A percentile compares a stretch with the other conserved stretches of the same genome.
Evolutionary conservation across 2,329 filamentous ascomycete genomes (phyloP).

Genomic region (Sclerotinia subarctica): DNA sequence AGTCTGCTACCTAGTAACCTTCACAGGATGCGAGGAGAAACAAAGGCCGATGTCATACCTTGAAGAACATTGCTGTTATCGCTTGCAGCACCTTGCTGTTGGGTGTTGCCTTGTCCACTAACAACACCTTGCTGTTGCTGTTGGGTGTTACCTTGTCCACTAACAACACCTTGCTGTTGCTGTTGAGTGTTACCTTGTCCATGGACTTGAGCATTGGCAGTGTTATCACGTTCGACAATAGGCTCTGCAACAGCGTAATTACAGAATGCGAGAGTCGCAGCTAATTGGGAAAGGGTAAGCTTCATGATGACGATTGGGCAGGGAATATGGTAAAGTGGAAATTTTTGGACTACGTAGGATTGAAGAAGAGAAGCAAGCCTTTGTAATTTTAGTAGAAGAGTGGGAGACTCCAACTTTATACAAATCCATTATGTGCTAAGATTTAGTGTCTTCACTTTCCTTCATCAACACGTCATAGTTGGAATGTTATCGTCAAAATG

Average conservation of each 20-base stretch:
- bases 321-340: background rate
- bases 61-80: background rate
- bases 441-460: background rate
- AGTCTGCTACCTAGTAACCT: background rate
- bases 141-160: background rate
- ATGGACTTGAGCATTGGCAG: background rate
- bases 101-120: background rate
- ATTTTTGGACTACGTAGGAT: background rate
- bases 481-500: background rate
- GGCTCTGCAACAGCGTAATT: background rate
- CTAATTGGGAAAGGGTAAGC: background rate
- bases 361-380: background rate
- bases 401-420: background rate
- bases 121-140: no score
- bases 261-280: background rate
- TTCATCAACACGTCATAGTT: background rate
- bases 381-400: accelerated
- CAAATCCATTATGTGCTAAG: no score
- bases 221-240: background rate
- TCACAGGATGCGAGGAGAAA: no score
- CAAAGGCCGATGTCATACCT: background rate
- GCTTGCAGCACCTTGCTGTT: background rate
- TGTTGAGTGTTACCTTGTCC: background rate
- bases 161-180: background rate
- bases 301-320: background rate